Conservation (phyloP, 164 flowering plant genomes). For the Vitis amurensis region DNA sequence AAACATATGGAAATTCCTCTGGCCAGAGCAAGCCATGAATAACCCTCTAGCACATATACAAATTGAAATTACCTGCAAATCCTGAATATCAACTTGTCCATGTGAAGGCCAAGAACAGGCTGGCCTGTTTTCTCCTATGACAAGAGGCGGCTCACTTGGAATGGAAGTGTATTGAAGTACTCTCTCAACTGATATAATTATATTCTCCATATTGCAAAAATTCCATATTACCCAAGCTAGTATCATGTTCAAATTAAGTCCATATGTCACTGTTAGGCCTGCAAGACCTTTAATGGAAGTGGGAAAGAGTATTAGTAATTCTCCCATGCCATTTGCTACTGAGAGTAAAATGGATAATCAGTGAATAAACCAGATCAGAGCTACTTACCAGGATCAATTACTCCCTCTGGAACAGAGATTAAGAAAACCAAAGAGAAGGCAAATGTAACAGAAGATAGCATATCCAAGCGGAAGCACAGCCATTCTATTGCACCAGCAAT, state of each 20-base stretch:
- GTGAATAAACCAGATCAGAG: neutral
- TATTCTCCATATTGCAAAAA: neutral
- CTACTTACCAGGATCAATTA: conserved; percentile 33
- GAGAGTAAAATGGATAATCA: neutral
- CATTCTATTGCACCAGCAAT: conserved; percentile 74
- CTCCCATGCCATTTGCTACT: neutral
- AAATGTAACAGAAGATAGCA: conserved; percentile 60
- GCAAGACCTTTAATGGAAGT: too few relatives aligned
- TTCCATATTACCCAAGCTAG: neutral
- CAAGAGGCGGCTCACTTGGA: conserved; percentile 28
- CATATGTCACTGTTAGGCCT: too few relatives aligned
- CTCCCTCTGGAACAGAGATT: conserved; percentile 59
- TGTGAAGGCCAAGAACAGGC: too few relatives aligned
- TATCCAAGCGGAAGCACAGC: conserved; percentile 71
- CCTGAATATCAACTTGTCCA: too few relatives aligned
- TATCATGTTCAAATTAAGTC: too few relatives aligned
- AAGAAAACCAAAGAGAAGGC: conserved; percentile 56
- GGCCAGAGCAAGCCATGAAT: too few relatives aligned
- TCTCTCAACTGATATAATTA: too few relatives aligned
- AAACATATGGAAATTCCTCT: too few relatives aligned
- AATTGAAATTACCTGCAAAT: too few relatives aligned
- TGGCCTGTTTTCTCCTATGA: conserved; percentile 26
- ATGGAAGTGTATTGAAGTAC: neutral
- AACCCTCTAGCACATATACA: too few relatives aligned
- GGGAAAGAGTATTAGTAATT: neutral